Evolutionary conservation across 2,329 filamentous ascomycete genomes (phyloP).

Genomic region (Monosporascus sp.): DNA sequence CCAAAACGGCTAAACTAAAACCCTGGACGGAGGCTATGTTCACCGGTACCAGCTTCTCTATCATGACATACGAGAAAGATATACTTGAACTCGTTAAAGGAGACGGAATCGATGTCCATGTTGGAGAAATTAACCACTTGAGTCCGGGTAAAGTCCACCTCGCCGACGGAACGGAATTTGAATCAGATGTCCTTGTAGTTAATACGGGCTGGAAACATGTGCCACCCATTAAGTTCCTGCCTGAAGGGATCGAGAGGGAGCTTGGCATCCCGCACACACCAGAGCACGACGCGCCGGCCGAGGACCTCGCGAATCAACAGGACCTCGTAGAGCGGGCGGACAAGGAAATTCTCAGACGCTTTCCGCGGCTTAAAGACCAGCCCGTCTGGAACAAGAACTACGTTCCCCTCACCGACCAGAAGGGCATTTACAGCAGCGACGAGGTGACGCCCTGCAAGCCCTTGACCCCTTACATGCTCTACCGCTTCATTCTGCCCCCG

Average conservation of each 20-base stretch:
- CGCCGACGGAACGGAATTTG: constrained; percentile 34
- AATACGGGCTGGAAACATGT: constrained; percentile 52
- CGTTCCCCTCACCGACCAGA: constrained; percentile 35
- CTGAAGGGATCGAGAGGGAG: constrained; percentile 34
- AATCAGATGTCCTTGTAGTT: constrained; percentile 47
- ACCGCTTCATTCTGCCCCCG: constrained; percentile 41
- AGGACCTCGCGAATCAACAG: constrained; percentile 32
- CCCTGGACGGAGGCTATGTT: constrained; percentile 48
- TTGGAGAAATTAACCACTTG: constrained; percentile 49
- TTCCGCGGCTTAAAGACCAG: constrained; percentile 42
- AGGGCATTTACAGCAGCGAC: constrained; percentile 18
- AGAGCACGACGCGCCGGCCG: constrained; percentile 18
- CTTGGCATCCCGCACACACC: constrained; percentile 40
- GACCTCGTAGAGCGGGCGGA: constrained; percentile 38
- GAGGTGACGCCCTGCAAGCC: constrained; percentile 16
- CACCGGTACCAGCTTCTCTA: constrained; percentile 51
- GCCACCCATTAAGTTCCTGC: constrained; percentile 38
- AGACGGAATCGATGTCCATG: constrained; percentile 49
- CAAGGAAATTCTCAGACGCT: constrained; percentile 43
- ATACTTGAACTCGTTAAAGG: constrained; percentile 52
- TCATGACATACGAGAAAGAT: constrained; percentile 53
- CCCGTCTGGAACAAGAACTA: constrained; percentile 42
- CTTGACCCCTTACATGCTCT: constrained; percentile 36
- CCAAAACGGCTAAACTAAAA: constrained; percentile 48
- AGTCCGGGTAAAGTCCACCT: constrained; percentile 38